These are phyloP conservation scores for Thalassiosira livingstoniorum DNA, from an alignment of 352 stramenopile species.

Conservation along the genomic window DNA sequence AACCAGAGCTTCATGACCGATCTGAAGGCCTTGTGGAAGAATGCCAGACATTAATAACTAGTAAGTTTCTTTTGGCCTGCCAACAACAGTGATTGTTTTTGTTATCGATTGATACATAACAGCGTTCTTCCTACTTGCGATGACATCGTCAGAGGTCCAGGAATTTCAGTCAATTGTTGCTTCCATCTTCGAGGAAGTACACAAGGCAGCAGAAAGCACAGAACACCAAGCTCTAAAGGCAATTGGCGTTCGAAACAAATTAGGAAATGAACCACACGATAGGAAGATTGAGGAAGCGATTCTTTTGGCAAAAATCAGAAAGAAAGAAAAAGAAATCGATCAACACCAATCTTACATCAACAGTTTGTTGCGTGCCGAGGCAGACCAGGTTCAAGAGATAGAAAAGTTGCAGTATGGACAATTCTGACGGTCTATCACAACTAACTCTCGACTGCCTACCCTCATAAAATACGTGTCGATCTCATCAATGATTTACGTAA, in stretches of 20 bases:
- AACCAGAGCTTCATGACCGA: slow-evolving; percentile 18
- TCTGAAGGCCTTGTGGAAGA: slow-evolving; percentile 26
- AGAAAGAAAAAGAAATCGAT: slow-evolving; percentile 25
- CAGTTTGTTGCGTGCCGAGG: slow-evolving; percentile 15
- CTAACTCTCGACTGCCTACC: no score
- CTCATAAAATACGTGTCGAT: no score
- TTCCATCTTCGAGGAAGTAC: slow-evolving; percentile 28
- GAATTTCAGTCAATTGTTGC: slow-evolving; percentile 39
- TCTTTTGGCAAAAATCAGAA: slow-evolving; percentile 21
- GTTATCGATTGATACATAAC: neutral
- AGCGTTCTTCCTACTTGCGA: neutral
- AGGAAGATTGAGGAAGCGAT: slow-evolving; percentile 20
- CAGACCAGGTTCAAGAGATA: neutral
- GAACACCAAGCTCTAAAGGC: slow-evolving; percentile 43
- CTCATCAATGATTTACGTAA: no score
- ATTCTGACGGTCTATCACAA: no score
- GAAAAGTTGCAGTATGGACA: neutral
- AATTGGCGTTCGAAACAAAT: slow-evolving; percentile 39
- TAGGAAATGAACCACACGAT: neutral
- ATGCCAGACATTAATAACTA: slow-evolving; percentile 39
- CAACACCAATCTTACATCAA: slow-evolving; percentile 15
- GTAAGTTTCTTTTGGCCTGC: slow-evolving; percentile 16
- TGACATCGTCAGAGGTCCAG: slow-evolving; percentile 24
- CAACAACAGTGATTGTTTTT: neutral
- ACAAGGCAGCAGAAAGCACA: slow-evolving; percentile 16